phyloP scores from a whole-genome alignment of 306 rosid genomes.

The Vigna angularis region DNA sequence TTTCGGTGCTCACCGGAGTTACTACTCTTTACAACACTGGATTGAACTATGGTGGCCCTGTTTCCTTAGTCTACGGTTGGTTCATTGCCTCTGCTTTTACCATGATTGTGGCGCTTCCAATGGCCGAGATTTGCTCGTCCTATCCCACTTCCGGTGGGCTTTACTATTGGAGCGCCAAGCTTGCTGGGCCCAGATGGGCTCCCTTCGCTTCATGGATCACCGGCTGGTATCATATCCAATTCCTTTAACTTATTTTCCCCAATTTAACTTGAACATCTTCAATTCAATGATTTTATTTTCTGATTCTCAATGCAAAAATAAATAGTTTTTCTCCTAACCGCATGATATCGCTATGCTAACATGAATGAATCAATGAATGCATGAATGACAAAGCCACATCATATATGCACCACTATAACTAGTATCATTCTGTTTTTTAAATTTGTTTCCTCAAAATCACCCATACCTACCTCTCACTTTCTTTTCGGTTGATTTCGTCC shows the following conservation, averaged over 20 bases:
- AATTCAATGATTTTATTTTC: background rate
- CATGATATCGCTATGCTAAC: background rate
- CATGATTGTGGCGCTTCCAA: constrained; percentile 84
- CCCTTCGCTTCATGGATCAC: constrained; percentile 98
- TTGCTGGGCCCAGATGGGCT: constrained; percentile 94
- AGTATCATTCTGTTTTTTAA: background rate
- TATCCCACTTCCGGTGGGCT: constrained; percentile 98
- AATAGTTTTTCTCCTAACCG: background rate
- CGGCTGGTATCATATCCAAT: constrained; percentile 70
- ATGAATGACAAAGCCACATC: background rate
- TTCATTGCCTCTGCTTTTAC: constrained; percentile 75
- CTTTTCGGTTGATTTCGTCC: background rate
- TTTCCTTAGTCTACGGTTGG: constrained; percentile 90
- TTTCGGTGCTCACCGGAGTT: constrained; percentile 88
- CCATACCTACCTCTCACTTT: background rate
- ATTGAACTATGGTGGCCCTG: constrained; percentile 83
- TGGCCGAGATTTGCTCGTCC: constrained; percentile 97
- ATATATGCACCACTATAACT: background rate
- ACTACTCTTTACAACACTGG: constrained; percentile 95
- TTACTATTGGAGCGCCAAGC: constrained; percentile 97
- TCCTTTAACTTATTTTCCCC: background rate
- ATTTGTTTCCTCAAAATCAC: background rate
- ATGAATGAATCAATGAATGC: background rate
- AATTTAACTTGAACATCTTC: background rate
- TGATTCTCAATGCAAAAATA: background rate